Conservation (phyloP, 1,139 yeast species). For the Groenewaldozyma sp. region DNA sequence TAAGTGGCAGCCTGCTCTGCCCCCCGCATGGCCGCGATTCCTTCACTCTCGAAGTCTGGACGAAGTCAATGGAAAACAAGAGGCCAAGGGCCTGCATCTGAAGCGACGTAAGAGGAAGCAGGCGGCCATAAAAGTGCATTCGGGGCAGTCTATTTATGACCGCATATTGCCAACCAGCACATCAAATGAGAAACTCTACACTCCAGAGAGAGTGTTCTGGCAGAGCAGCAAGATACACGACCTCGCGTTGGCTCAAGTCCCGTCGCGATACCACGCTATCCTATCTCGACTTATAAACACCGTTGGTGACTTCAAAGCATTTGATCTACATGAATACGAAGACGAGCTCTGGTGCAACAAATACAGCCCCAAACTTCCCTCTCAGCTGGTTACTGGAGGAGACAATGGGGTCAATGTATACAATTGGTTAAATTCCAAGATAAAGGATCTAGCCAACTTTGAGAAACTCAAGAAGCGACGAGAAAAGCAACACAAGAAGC, state of each 20-base stretch:
- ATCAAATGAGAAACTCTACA: conserved; percentile 7
- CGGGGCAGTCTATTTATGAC: too few species aligned
- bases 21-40: too few species aligned
- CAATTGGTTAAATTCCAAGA: conserved; percentile 16
- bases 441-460: conserved; percentile 14
- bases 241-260: conserved; percentile 9
- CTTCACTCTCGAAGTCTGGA: too few species aligned
- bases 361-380: conserved; percentile 19
- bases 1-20: too few species aligned
- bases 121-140: too few species aligned
- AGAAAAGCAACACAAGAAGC: conserved; percentile 13
- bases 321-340: conserved; percentile 23
- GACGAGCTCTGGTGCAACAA: conserved; percentile 21
- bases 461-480: conserved; percentile 15
- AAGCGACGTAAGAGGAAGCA: too few species aligned
- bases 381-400: conserved; percentile 13
- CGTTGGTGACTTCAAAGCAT: conserved; percentile 15
- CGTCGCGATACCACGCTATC: conserved; percentile 5
- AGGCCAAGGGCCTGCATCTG: too few species aligned
- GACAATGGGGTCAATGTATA: conserved; percentile 11
- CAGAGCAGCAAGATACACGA: conserved; percentile 9
- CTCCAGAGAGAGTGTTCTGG: conserved; percentile 11
- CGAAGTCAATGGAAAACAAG: too few species aligned
- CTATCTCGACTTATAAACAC: conserved; percentile 8
- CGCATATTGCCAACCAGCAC: too few species aligned